Evolutionary conservation across 441 rosid genomes (phyloP).

Genomic region (Pelargonium fulgidum): DNA sequence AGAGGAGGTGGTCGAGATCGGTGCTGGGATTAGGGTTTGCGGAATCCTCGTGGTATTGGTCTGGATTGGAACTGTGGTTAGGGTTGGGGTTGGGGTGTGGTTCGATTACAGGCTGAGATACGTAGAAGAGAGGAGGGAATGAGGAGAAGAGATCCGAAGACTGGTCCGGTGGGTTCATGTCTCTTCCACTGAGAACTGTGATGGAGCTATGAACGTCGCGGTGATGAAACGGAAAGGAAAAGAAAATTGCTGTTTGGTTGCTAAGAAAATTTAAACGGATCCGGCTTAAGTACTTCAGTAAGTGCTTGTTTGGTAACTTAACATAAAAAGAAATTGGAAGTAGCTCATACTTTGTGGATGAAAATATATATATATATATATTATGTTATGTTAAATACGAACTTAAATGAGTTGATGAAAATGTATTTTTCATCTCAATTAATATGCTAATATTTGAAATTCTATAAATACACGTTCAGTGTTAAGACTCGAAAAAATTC

Average conservation of each 20-base stretch:
- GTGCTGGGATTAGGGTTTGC: conserved; percentile 20
- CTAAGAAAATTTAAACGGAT: conserved; percentile 6
- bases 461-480: too few relatives aligned
- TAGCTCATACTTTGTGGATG: too few relatives aligned
- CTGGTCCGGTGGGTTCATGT: conserved; percentile 45
- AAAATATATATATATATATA: too few relatives aligned
- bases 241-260: conserved; percentile 14
- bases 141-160: conserved; percentile 42
- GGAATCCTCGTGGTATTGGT: conserved; percentile 17
- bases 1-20: conserved; percentile 32
- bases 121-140: conserved; percentile 28
- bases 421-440: too few relatives aligned
- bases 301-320: too few relatives aligned
- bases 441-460: too few relatives aligned
- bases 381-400: too few relatives aligned
- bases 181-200: conserved; percentile 11
- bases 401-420: too few relatives aligned
- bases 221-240: neutral
- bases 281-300: neutral
- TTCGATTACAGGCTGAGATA: conserved; percentile 34
- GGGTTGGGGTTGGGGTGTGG: conserved; percentile 38
- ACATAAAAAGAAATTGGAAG: too few relatives aligned
- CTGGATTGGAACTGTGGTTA: conserved; percentile 16
- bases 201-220: neutral
- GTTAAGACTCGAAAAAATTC: too few relatives aligned